Evolutionary conservation across 139 green algal species (phyloP).

Genomic region (Pleodorina starrii): DNA sequence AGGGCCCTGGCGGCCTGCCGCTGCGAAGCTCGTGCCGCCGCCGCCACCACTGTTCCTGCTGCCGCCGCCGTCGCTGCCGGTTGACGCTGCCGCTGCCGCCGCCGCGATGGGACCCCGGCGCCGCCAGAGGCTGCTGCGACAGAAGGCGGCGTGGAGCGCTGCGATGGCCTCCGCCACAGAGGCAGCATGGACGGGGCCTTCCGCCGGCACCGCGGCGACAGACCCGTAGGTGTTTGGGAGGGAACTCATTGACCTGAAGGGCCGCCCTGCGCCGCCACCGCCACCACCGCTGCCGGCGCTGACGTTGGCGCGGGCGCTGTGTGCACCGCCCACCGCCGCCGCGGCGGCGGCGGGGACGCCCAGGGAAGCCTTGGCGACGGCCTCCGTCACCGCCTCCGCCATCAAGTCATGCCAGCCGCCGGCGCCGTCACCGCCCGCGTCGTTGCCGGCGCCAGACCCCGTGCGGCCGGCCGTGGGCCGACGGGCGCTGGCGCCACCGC

Average conservation of each 20-base stretch:
- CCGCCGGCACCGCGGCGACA: too few relatives aligned
- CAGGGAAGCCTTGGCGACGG: not conserved
- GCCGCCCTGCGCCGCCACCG: not conserved
- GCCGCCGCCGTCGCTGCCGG: not conserved
- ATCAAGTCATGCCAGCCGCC: not conserved
- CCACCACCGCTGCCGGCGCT: not conserved
- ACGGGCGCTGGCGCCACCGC: not conserved
- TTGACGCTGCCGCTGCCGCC: not conserved
- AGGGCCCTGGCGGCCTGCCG: not conserved
- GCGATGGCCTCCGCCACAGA: constrained; percentile 16
- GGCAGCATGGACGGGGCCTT: not conserved
- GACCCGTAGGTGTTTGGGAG: too few relatives aligned
- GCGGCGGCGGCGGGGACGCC: too few relatives aligned
- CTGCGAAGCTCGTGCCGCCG: not conserved
- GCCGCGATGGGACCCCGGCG: not conserved
- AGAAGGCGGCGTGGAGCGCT: constrained; percentile 13
- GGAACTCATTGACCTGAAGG: too few relatives aligned
- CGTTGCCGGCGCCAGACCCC: not conserved
- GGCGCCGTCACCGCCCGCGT: not conserved
- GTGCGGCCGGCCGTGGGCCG: not conserved
- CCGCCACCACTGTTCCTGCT: too few relatives aligned
- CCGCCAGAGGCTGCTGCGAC: constrained; percentile 9
- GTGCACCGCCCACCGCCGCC: not conserved
- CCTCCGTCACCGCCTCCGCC: not conserved
- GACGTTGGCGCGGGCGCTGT: not conserved